Percentiles rank a stretch among this genome's conserved stretches.
Conservation (phyloP, 192 early-diverging fungal species). For the Umbelopsis vinacea region DNA sequence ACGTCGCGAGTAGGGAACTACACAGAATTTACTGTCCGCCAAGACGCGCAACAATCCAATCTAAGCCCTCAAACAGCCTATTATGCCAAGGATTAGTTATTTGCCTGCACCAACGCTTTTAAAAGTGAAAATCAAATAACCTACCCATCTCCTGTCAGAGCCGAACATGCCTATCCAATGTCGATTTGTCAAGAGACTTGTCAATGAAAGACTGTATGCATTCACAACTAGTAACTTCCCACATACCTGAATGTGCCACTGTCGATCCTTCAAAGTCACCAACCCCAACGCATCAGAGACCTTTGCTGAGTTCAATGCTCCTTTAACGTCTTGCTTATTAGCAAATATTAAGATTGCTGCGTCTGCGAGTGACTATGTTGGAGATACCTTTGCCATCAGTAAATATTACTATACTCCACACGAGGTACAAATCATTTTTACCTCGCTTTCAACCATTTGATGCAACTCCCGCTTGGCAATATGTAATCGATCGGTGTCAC, state of each 20-base stretch:
- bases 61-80: slow-evolving; percentile 62
- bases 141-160: slow-evolving; percentile 71
- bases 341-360: slow-evolving; percentile 68
- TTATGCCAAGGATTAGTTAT: background rate
- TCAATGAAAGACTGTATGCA: background rate
- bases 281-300: slow-evolving; percentile 66
- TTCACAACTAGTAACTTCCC: background rate
- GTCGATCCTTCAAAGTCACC: slow-evolving; percentile 61
- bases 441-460: slow-evolving; percentile 72
- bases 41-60: slow-evolving; percentile 55
- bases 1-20: background rate
- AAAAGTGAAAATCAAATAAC: background rate
- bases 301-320: slow-evolving; percentile 62
- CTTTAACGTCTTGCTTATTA: slow-evolving; percentile 73
- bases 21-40: slow-evolving; percentile 8
- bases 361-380: slow-evolving; percentile 53
- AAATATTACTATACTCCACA: background rate
- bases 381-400: background rate
- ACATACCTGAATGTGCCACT: slow-evolving; percentile 73
- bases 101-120: background rate
- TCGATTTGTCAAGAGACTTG: background rate
- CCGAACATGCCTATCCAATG: slow-evolving; percentile 59
- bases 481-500: slow-evolving; percentile 64
- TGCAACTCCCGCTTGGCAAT: slow-evolving; percentile 66
- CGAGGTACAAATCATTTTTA: slow-evolving; percentile 1